Percentiles rank a stretch among this genome's conserved stretches.
phyloP scores from a whole-genome alignment of 208 protist genomes.

The Leishmania martiniquensis region DNA sequence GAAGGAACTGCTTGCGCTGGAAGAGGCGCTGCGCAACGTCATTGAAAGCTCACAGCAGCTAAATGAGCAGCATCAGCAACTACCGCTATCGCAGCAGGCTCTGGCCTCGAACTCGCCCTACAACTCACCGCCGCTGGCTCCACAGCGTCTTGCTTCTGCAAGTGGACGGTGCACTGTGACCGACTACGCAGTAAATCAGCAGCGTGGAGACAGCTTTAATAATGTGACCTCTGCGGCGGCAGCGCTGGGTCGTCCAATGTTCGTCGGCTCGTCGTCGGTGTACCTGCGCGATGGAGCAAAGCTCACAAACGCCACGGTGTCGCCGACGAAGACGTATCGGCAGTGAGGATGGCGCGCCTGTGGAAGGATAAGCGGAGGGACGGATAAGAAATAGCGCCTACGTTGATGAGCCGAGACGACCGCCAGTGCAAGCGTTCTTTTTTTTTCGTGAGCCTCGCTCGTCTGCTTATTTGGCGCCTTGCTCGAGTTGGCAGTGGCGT shows the following conservation, averaged over 20 bases:
- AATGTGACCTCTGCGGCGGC: slow-evolving; percentile 6
- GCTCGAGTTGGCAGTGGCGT: not conserved
- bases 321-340: slow-evolving; percentile 17
- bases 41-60: slow-evolving; percentile 6
- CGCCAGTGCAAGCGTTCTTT: not conserved
- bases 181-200: slow-evolving; percentile 11
- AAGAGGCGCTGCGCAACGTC: slow-evolving; percentile 46
- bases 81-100: not conserved
- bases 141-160: slow-evolving; percentile 33
- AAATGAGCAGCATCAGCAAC: slow-evolving; percentile 3
- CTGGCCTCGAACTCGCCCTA: slow-evolving; percentile 1
- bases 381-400: not conserved
- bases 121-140: slow-evolving; percentile 19
- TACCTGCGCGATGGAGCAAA: slow-evolving; percentile 46
- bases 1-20: slow-evolving; percentile 59
- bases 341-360: not conserved
- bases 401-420: not conserved
- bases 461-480: not conserved
- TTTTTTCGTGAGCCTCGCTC: not conserved
- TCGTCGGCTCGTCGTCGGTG: slow-evolving; percentile 54
- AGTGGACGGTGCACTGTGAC: slow-evolving; percentile 1
- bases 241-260: slow-evolving; percentile 58
- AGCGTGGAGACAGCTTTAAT: slow-evolving; percentile 1
- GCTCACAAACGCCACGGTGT: slow-evolving; percentile 64
- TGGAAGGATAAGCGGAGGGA: not conserved